phyloP scores from a whole-genome alignment of 2,329 filamentous ascomycete species.

The Talaromyces verruculosus region DNA sequence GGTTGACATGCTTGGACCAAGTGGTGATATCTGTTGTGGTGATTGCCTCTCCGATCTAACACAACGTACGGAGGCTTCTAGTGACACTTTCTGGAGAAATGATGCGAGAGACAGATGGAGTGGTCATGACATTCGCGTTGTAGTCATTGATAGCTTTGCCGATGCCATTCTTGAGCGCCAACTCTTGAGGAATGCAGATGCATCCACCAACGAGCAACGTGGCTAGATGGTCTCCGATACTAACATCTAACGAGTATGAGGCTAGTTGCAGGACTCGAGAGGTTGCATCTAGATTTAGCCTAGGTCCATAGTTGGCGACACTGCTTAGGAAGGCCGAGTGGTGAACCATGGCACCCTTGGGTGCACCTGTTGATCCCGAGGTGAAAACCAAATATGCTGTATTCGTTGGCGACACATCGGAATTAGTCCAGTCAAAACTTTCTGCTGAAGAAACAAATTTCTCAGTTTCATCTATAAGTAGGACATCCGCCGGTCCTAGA shows the following conservation, averaged over 20 bases:
- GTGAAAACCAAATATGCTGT: too few relatives aligned
- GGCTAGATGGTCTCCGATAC: constrained; percentile 55
- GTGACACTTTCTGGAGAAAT: too few relatives aligned
- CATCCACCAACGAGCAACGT: constrained; percentile 57
- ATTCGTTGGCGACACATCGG: too few relatives aligned
- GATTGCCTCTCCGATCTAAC: too few relatives aligned
- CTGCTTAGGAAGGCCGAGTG: too few relatives aligned
- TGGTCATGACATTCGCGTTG: background rate
- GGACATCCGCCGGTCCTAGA: background rate
- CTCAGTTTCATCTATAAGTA: background rate
- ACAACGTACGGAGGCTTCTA: too few relatives aligned
- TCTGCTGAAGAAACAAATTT: background rate
- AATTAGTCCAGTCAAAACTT: background rate
- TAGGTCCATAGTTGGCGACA: too few relatives aligned
- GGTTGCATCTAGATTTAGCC: too few relatives aligned
- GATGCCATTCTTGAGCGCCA: constrained; percentile 33
- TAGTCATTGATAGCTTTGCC: background rate
- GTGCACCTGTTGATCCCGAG: too few relatives aligned
- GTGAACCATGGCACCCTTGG: too few relatives aligned
- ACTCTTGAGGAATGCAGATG: constrained; percentile 57
- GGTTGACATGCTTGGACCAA: too few relatives aligned
- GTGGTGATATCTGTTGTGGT: too few relatives aligned
- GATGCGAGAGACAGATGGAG: background rate
- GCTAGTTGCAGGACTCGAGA: constrained; percentile 60
- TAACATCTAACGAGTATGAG: constrained; percentile 56